These are phyloP conservation scores for Zea luxurians DNA, from an alignment of 176 grass and related monocot genomes.

Conservation along the genomic window DNA sequence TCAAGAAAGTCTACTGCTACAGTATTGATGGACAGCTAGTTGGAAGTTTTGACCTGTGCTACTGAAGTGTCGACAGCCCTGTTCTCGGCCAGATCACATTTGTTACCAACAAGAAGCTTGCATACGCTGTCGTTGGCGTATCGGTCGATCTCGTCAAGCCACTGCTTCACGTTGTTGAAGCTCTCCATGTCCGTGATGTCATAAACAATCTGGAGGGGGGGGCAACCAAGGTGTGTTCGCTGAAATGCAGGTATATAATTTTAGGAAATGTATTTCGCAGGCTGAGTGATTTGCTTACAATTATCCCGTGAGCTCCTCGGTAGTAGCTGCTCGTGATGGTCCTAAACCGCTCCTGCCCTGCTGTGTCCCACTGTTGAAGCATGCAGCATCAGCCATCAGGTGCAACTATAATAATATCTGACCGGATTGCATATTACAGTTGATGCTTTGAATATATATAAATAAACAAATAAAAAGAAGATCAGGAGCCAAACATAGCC, in stretches of 20 bases:
- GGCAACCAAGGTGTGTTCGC: not conserved
- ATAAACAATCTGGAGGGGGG: constrained; percentile 60
- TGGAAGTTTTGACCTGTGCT: constrained; percentile 54
- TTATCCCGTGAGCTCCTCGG: constrained; percentile 84
- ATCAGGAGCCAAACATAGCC: constrained; percentile 10
- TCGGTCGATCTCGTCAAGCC: constrained; percentile 80
- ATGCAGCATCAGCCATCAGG: constrained; percentile 9
- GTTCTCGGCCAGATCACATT: constrained; percentile 77
- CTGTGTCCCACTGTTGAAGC: constrained; percentile 78
- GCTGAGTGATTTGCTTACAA: constrained; percentile 39
- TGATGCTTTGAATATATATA: not conserved
- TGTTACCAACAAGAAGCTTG: constrained; percentile 93
- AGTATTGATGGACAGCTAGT: not conserved
- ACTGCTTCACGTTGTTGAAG: constrained; percentile 85
- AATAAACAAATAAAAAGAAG: not conserved
- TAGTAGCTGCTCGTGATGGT: constrained; percentile 97
- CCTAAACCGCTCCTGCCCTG: constrained; percentile 91
- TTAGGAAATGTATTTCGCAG: not conserved
- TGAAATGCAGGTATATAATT: not conserved
- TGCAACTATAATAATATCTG: constrained; percentile 5
- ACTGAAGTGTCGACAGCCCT: constrained; percentile 66
- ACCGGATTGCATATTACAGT: not conserved
- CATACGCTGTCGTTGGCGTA: constrained; percentile 75
- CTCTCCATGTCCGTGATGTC: constrained; percentile 91
- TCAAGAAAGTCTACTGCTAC: constrained; percentile 9